These are phyloP conservation scores for Tetracladium maxilliforme DNA, from an alignment of 2,329 filamentous ascomycete species.

Conservation along the genomic window DNA sequence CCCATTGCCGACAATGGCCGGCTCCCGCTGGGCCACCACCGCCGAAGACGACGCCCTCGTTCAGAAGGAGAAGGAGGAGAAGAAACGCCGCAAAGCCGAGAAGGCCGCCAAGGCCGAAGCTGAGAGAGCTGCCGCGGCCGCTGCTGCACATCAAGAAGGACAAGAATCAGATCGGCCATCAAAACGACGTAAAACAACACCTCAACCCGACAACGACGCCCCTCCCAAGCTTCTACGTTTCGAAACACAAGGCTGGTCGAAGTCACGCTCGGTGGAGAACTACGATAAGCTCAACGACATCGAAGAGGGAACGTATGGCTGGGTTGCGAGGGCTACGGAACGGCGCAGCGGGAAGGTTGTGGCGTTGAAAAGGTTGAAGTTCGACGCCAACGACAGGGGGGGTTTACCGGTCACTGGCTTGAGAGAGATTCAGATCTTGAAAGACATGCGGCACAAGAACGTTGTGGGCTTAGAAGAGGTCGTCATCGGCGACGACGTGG, in stretches of 20 bases:
- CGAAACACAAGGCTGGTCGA: slow-evolving; percentile 50
- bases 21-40: slow-evolving; percentile 79
- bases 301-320: slow-evolving; percentile 93
- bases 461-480: slow-evolving; percentile 74
- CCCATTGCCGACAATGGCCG: slow-evolving; percentile 42
- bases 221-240: slow-evolving; percentile 56
- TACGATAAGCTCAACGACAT: slow-evolving; percentile 94
- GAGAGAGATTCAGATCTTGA: slow-evolving; percentile 84
- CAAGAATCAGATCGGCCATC: slow-evolving; percentile 28
- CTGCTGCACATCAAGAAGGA: slow-evolving; percentile 16
- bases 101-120: slow-evolving; percentile 58
- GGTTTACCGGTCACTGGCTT: slow-evolving; percentile 77
- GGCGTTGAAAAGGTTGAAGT: slow-evolving; percentile 86
- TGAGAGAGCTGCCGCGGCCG: slow-evolving; percentile 19
- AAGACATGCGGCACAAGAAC: slow-evolving; percentile 67
- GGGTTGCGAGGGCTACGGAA: slow-evolving; percentile 75
- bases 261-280: slow-evolving; percentile 64
- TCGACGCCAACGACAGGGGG: slow-evolving; percentile 63
- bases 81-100: slow-evolving; percentile 69
- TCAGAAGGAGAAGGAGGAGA: slow-evolving; percentile 75
- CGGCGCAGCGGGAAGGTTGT: slow-evolving; percentile 63
- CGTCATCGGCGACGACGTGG: slow-evolving; percentile 54
- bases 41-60: slow-evolving; percentile 68
- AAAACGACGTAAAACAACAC: slow-evolving; percentile 43
- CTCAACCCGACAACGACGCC: slow-evolving; percentile 11